These are phyloP conservation scores for Nymphaea thermarum DNA, from an alignment of 164 flowering plant species.

Conservation along the genomic window DNA sequence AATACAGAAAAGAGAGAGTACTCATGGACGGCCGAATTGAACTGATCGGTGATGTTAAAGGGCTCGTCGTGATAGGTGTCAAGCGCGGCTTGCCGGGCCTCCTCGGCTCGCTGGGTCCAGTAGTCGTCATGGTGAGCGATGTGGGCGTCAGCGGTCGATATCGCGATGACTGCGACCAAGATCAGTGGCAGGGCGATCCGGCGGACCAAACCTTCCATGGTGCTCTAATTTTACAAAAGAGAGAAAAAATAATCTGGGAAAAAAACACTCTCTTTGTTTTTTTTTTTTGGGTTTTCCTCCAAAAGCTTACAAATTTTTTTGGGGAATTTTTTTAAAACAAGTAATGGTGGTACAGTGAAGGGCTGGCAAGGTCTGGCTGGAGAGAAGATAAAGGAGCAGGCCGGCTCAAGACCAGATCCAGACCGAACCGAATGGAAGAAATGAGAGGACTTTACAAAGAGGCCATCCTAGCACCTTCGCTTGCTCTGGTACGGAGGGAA, in stretches of 20 bases:
- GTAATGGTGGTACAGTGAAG: background rate
- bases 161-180: background rate
- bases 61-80: slow-evolving; percentile 36
- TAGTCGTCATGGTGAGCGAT: slow-evolving; percentile 26
- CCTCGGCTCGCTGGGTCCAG: slow-evolving; percentile 31
- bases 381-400: background rate
- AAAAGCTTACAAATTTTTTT: too few relatives aligned
- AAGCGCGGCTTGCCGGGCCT: slow-evolving; percentile 18
- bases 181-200: background rate
- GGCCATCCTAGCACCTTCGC: background rate
- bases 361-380: background rate
- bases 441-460: background rate
- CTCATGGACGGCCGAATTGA: slow-evolving; percentile 29
- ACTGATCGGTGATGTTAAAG: slow-evolving; percentile 23
- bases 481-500: background rate
- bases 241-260: background rate
- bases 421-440: background rate
- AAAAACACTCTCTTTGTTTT: too few relatives aligned
- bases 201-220: background rate
- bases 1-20: slow-evolving; percentile 11
- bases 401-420: background rate
- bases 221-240: background rate
- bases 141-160: background rate
- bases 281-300: too few relatives aligned
- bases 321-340: too few relatives aligned